phyloP scores from a whole-genome alignment of 2,329 filamentous ascomycete genomes.

The Exophiala aquamarina region DNA sequence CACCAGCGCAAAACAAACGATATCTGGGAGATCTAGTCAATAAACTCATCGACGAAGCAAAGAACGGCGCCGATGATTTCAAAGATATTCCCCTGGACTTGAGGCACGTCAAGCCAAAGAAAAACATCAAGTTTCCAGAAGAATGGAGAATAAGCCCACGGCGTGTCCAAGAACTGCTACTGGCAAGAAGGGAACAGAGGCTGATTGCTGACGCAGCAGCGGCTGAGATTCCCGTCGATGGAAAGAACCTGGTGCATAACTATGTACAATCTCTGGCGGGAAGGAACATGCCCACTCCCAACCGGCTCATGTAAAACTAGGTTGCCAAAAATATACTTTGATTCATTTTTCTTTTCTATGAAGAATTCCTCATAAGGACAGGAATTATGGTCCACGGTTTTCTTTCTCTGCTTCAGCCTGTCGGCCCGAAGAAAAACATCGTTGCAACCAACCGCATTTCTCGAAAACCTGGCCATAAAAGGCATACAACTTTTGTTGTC shows the following conservation, averaged over 20 bases:
- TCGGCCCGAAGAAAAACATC: too few species aligned
- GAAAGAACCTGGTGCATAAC: constrained; percentile 20
- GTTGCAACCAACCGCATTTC: too few species aligned
- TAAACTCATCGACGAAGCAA: constrained; percentile 71
- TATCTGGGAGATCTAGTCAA: constrained; percentile 79
- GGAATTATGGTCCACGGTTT: too few species aligned
- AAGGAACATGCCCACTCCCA: too few species aligned
- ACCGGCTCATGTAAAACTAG: too few species aligned
- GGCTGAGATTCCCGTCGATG: constrained; percentile 33
- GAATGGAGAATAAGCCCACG: constrained; percentile 72
- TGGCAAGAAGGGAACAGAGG: constrained; percentile 56
- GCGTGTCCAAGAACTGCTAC: constrained; percentile 15
- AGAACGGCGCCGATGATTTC: constrained; percentile 77
- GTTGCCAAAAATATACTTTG: too few species aligned
- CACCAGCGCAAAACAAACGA: constrained; percentile 95
- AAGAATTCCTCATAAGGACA: too few species aligned
- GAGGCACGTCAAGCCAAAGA: constrained; percentile 74
- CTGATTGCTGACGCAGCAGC: constrained; percentile 55
- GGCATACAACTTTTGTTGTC: too few species aligned
- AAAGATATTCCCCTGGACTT: constrained; percentile 87
- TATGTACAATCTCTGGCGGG: constrained; percentile 15
- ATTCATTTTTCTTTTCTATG: too few species aligned
- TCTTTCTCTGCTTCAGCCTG: too few species aligned
- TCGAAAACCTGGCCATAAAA: too few species aligned
- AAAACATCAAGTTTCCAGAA: constrained; percentile 70